These are phyloP conservation scores for Aspergillus arachidicola DNA, from an alignment of 2,329 filamentous ascomycete species.

Conservation along the genomic window DNA sequence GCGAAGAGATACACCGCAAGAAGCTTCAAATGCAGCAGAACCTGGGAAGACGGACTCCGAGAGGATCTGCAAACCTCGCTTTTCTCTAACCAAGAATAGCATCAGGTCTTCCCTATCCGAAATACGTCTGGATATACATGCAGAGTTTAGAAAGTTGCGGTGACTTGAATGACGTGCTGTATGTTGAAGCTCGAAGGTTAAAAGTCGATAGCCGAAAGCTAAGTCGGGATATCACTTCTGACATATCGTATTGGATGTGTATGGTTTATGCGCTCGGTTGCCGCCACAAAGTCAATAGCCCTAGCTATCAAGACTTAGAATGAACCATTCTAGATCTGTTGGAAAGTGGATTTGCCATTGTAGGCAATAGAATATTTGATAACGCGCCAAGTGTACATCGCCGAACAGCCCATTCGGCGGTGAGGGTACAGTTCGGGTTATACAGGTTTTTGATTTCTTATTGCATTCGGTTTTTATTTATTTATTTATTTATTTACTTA, in stretches of 20 bases:
- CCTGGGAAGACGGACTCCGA: background rate
- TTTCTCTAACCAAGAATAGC: slow-evolving; percentile 1
- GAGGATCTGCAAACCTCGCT: background rate
- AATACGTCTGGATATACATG: background rate
- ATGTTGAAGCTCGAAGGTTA: background rate
- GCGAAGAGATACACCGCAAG: background rate
- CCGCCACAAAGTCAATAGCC: background rate
- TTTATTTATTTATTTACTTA: background rate
- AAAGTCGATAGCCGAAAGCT: slow-evolving; percentile 6
- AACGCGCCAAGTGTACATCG: slow-evolving; percentile 4
- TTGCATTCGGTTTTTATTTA: background rate
- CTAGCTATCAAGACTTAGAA: background rate
- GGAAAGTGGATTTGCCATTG: background rate
- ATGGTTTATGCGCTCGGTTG: background rate
- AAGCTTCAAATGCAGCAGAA: background rate
- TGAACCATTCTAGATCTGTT: background rate
- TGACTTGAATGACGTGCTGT: background rate
- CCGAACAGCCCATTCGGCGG: background rate
- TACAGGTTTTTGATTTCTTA: background rate
- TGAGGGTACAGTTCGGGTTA: background rate
- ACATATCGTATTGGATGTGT: slow-evolving; percentile 4
- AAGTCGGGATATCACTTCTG: slow-evolving; percentile 1
- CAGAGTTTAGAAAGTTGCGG: background rate
- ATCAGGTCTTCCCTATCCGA: background rate
- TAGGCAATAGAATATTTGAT: background rate